Evolutionary conservation across 768 basidiomycete species (phyloP), one percentile per base, ranked within the genome.

Genomic region (Mycena venus): DNA sequence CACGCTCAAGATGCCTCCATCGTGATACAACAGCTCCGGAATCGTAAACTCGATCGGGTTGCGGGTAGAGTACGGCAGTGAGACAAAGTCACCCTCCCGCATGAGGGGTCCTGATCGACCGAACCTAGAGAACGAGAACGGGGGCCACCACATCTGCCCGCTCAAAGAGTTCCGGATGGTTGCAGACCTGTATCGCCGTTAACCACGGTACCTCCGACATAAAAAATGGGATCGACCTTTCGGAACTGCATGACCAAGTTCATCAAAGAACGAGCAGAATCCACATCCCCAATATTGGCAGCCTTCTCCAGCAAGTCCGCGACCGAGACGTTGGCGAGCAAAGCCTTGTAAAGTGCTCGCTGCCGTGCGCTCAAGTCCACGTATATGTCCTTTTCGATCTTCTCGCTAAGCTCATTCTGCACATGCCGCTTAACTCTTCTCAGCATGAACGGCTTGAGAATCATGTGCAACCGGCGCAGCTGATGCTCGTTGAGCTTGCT

Each of bases 191-290:
- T 36, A 62, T 44, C 25, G 21, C 60, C 14, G 62, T 56, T 72
- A 38, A 63, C 56, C 25, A 25, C 27, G 29, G n/a, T 66, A n/a
- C 60, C 32, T 51, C 25, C 55, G 29, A 59, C 40, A 42, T 25
- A 5, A 63, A 56, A 72, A 31, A 36, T 3, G 36, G 44, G 27
- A 70, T 84, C 31, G 67, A 95, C 96, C 88, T 99, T 99, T 77
- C 98, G 93, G 88, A 99, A 99, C 82, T 99, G 98, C 98, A 99
- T 99, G 74, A 99, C 98, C 73, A 99, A 90, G 83, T 99, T 99
- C 98, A 99, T 99, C 73, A 99, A 86, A 9, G 96, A 96, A 65
- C 96, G 93, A 63, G 97, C 96, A 34, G 95, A 96, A 77, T 97
- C 95, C 8, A 92, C 95, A 78, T 98, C 96, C 19, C 96, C 95